phyloP scores from a whole-genome alignment of 805 yeast species.

The Candida insectorum region DNA sequence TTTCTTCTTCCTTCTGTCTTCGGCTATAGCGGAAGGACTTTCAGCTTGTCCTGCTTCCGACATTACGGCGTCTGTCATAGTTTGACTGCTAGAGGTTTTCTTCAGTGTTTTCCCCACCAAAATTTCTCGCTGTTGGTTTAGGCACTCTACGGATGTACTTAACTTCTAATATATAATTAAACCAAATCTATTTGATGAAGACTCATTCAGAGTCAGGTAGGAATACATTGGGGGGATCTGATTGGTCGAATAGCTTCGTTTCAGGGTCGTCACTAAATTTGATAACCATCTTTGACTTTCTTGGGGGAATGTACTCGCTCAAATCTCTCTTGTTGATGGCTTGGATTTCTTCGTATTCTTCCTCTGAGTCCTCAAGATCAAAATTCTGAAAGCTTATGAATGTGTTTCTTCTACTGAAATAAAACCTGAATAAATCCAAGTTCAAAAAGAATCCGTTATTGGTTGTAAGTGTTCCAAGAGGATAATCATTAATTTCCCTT shows the following conservation, averaged over 20 bases:
- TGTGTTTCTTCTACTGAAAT: not conserved
- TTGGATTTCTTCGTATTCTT: not conserved
- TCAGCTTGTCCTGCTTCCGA: no score
- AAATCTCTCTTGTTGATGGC: not conserved
- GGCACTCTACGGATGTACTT: no score
- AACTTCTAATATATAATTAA: no score
- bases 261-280: not conserved
- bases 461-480: not conserved
- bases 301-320: not conserved
- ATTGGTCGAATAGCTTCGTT: not conserved
- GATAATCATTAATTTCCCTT: not conserved
- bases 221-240: conserved; percentile 2
- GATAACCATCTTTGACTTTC: conserved; percentile 1
- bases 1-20: conserved; percentile 6
- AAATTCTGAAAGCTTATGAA: no score
- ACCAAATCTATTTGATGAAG: no score
- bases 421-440: conserved; percentile 14
- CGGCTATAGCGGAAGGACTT: no score
- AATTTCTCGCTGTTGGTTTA: no score
- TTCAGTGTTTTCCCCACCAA: conserved; percentile 4
- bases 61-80: no score
- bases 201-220: no score
- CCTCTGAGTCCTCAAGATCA: not conserved
- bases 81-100: no score
- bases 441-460: conserved; percentile 17